Evolutionary conservation across 108 stramenopile species (phyloP).

Genomic region (Pelagomonas calceolata): DNA sequence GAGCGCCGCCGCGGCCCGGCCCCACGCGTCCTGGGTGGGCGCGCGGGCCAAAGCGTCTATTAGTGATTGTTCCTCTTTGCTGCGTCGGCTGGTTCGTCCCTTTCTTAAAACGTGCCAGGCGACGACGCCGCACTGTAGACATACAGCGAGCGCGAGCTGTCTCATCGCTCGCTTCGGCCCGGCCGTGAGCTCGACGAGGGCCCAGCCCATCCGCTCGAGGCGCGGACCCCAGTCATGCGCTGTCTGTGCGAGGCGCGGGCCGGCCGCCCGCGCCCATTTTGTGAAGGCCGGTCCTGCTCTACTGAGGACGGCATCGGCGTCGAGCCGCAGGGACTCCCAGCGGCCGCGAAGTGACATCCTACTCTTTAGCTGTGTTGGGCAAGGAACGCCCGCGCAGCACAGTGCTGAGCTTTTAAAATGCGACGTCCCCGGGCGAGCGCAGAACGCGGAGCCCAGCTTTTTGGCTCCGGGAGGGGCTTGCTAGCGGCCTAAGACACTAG

Average conservation of each 20-base stretch:
- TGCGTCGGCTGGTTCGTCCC: neutral
- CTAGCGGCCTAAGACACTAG: too few relatives aligned
- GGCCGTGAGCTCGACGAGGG: neutral
- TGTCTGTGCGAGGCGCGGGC: neutral
- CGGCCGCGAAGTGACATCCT: too few relatives aligned
- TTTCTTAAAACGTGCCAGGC: neutral
- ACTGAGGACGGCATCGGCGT: too few relatives aligned
- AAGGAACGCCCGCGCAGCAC: too few relatives aligned
- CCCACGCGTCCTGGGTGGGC: neutral
- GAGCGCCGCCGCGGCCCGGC: neutral
- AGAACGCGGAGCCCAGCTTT: too few relatives aligned
- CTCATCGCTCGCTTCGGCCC: neutral
- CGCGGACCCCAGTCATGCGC: too few relatives aligned
- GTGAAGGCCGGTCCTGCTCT: neutral
- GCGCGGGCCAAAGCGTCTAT: neutral
- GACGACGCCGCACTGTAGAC: neutral
- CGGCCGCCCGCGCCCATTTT: neutral
- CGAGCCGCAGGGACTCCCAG: too few relatives aligned
- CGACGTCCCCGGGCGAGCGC: too few relatives aligned
- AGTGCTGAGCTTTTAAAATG: too few relatives aligned
- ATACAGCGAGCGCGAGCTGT: neutral
- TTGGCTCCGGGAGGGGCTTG: too few relatives aligned
- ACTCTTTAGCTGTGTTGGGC: too few relatives aligned
- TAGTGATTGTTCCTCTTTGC: neutral
- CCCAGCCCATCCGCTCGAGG: neutral